Evolutionary conservation across 805 yeast species (phyloP).

Genomic region (Candida montana): DNA sequence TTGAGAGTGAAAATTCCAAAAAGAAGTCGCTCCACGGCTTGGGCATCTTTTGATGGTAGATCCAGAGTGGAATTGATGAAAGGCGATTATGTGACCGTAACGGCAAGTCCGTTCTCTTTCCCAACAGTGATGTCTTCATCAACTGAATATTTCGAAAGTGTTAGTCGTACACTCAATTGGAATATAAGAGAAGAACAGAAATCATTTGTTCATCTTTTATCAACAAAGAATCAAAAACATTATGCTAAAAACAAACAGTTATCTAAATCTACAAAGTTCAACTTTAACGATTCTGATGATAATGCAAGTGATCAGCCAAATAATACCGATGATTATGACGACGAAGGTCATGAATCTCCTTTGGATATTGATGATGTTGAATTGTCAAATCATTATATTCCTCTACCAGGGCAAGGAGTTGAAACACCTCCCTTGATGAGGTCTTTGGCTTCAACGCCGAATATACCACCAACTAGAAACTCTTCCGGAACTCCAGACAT

Average conservation of each 20-base stretch:
- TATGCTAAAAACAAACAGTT: conserved; percentile 28
- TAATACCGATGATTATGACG: conserved; percentile 15
- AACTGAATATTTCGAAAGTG: conserved; percentile 78
- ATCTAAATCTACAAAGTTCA: conserved; percentile 22
- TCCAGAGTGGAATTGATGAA: conserved; percentile 71
- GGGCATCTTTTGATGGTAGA: conserved; percentile 96
- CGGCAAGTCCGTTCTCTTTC: conserved; percentile 87
- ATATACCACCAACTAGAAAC: conserved; percentile 12
- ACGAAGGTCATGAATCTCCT: conserved; percentile 21
- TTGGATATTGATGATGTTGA: conserved; percentile 26
- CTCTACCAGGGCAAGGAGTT: conserved; percentile 23
- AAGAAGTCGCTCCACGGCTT: conserved; percentile 82
- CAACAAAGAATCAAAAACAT: conserved; percentile 49
- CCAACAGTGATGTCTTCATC: conserved; percentile 80
- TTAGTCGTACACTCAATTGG: conserved; percentile 87
- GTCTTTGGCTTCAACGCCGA: conserved; percentile 15
- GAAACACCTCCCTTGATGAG: conserved; percentile 20
- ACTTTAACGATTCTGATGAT: conserved; percentile 21
- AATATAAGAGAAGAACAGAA: conserved; percentile 86
- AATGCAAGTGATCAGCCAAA: conserved; percentile 13
- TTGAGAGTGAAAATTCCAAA: conserved; percentile 78
- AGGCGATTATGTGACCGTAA: conserved; percentile 82
- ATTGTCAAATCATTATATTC: conserved; percentile 21
- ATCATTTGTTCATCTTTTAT: conserved; percentile 59
- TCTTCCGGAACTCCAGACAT: background rate